Conservation (phyloP, 1,284 basidiomycete genomes). For the Cryptococcus sp. region DNA sequence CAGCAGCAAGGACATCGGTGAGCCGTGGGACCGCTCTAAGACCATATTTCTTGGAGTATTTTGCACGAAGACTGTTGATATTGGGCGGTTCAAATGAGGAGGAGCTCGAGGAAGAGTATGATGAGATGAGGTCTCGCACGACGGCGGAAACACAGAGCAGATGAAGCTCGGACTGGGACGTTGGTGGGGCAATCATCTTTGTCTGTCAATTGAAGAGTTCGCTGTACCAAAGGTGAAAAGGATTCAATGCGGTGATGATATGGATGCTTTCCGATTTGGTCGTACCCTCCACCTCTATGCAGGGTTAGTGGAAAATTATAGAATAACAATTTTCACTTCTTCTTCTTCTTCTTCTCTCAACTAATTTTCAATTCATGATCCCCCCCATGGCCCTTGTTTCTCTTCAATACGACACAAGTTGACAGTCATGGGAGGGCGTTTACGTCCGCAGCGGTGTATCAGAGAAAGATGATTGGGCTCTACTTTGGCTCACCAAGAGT, state of each 20-base stretch:
- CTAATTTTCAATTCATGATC: constrained; percentile 12
- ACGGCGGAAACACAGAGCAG: constrained; percentile 92
- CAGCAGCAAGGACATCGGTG: constrained; percentile 97
- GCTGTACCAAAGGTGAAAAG: neutral
- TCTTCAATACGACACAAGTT: neutral
- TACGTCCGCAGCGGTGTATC: constrained; percentile 9
- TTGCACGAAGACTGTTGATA: constrained; percentile 81
- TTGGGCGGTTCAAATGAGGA: constrained; percentile 55
- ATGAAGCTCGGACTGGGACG: constrained; percentile 80
- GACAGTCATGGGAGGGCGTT: constrained; percentile 12
- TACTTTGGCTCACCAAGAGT: constrained; percentile 20
- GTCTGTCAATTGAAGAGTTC: neutral
- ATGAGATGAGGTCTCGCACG: constrained; percentile 84
- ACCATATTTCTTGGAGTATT: constrained; percentile 85
- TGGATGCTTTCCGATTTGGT: neutral
- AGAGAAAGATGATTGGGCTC: constrained; percentile 9
- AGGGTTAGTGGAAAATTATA: neutral
- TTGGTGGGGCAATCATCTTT: constrained; percentile 34
- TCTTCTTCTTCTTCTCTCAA: neutral
- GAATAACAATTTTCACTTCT: neutral
- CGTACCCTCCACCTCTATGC: neutral
- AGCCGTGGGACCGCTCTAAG: constrained; percentile 85
- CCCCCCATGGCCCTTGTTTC: constrained; percentile 12
- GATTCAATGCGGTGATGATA: neutral
- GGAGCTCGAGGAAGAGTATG: constrained; percentile 37